These are phyloP conservation scores for Chamaenerion angustifolium DNA, from an alignment of 345 rosid genomes.

Conservation along the genomic window DNA sequence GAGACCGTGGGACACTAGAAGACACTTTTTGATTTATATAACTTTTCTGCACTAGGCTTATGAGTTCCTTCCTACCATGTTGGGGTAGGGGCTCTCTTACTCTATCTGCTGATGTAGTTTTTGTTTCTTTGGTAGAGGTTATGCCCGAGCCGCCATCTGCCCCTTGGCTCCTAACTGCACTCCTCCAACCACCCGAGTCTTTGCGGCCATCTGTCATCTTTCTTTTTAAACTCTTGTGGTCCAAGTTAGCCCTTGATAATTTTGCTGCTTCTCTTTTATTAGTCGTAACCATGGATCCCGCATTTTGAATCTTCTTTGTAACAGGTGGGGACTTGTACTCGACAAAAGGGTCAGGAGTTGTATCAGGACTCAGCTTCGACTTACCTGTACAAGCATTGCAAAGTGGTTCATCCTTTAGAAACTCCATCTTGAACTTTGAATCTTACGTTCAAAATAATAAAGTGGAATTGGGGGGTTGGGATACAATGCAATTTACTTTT, in stretches of 20 bases:
- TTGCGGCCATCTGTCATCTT: conserved; percentile 24
- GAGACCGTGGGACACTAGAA: conserved; percentile 38
- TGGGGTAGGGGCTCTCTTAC: conserved; percentile 80
- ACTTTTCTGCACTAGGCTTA: conserved; percentile 61
- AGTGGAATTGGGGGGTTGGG: neutral
- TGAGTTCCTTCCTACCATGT: conserved; percentile 89
- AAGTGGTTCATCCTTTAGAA: conserved; percentile 13
- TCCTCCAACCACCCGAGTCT: conserved; percentile 28
- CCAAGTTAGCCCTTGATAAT: conserved; percentile 24
- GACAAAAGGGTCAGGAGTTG: conserved; percentile 12
- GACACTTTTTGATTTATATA: conserved; percentile 33
- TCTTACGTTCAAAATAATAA: too few relatives aligned
- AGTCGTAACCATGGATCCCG: conserved; percentile 16
- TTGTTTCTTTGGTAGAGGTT: conserved; percentile 71
- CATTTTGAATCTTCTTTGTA: conserved; percentile 24
- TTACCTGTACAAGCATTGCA: conserved; percentile 31
- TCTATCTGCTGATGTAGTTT: conserved; percentile 65
- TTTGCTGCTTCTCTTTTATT: conserved; percentile 25
- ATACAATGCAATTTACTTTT: conserved; percentile 30
- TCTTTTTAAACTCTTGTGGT: conserved; percentile 39
- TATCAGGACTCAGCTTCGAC: conserved; percentile 24
- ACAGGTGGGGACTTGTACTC: conserved; percentile 23
- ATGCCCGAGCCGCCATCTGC: conserved; percentile 77
- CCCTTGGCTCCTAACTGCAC: conserved; percentile 60
- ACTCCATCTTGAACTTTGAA: too few relatives aligned